Conservation (phyloP, 2,329 filamentous ascomycete species). For the Podosphaera fusca region DNA sequence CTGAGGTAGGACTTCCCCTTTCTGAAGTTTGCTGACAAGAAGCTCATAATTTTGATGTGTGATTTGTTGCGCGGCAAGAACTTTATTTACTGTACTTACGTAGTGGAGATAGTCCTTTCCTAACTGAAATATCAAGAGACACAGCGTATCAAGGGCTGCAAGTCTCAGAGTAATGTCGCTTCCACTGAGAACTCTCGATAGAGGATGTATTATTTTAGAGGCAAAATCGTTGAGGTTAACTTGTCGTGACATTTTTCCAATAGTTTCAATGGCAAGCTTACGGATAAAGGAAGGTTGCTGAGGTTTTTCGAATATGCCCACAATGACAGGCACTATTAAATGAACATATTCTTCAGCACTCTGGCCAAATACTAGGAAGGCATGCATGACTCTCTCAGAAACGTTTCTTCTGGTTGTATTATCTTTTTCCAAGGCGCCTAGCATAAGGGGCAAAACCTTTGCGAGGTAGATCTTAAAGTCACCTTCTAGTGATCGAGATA, state of each 20-base stretch:
- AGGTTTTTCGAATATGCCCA: slow-evolving; percentile 78
- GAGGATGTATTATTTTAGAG: slow-evolving; percentile 83
- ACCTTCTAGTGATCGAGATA: slow-evolving; percentile 78
- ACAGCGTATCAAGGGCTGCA: slow-evolving; percentile 79
- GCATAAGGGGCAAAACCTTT: slow-evolving; percentile 72
- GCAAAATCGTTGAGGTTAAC: slow-evolving; percentile 96
- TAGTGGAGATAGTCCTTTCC: slow-evolving; percentile 92
- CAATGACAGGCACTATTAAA: slow-evolving; percentile 85
- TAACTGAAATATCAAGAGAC: slow-evolving; percentile 84
- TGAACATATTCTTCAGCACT: slow-evolving; percentile 99
- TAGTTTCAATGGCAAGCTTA: slow-evolving; percentile 78
- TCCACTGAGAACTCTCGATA: slow-evolving; percentile 58
- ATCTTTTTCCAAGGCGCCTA: slow-evolving; percentile 80
- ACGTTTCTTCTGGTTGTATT: slow-evolving; percentile 49
- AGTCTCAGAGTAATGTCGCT: slow-evolving; percentile 52
- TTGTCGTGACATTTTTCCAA: slow-evolving; percentile 81
- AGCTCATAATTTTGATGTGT: slow-evolving; percentile 82
- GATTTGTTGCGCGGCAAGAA: slow-evolving; percentile 55
- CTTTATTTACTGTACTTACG: slow-evolving; percentile 78
- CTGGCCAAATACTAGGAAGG: slow-evolving; percentile 84
- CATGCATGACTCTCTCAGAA: slow-evolving; percentile 78
- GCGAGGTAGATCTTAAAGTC: slow-evolving; percentile 97
- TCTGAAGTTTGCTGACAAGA: slow-evolving; percentile 76
- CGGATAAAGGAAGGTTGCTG: slow-evolving; percentile 58
- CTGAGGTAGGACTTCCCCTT: slow-evolving; percentile 83